Base-by-base conservation (phyloP, 2,329 filamentous ascomycete genomes). In the Microsporum canis region DNA sequence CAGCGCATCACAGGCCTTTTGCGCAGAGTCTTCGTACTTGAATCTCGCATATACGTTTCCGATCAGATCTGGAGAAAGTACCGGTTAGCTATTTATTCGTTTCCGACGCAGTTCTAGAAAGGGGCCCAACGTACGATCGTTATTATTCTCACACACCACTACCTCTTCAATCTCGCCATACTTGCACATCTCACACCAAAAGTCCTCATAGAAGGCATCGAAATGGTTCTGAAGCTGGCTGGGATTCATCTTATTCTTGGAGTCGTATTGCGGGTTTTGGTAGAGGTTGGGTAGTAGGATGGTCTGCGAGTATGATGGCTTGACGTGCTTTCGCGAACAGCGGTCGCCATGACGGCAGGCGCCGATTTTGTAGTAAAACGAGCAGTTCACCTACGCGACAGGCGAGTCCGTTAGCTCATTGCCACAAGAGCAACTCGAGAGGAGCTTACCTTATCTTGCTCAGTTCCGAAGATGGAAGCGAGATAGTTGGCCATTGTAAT, bases 361-460 rank as follows among this genome's bases (percentile, higher is more conserved):
- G 74, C 94, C 94, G 76, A 99, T 99, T 81, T 99, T 99, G 88
- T 96, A 91, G 85, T 99, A 99, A 84, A 99, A 99, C 62, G 88
- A 94, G 84, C 94, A 96, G 84, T 97, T 96, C 80, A 96, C 91
- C 70, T 69, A 59, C 47, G 12, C 31, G 38, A 57, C 39, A 33
- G 47, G 47, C 51, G 45, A 56, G 67, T 60, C 17, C 66, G 65
- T 67, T 64, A 65, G 66, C 55, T 43, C 39, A 5, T 3, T 4
- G 6, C 23, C 36, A 29, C 60, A 38, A 14, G 12, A 12, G 38
- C 14, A 23, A 23, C 2, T 45, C 43, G 5, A 3, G 34, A 27
- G 41, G 12, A 3, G 58, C 64, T 67, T 62, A 72, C 69, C 75
- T 92, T 99, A 86, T 99, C 94, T 77, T 97, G 94, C 83, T 99